A percentile compares a stretch with the other conserved stretches of the same genome.
phyloP scores from a whole-genome alignment of 2,329 filamentous ascomycete species.

The Xylariales sp. region DNA sequence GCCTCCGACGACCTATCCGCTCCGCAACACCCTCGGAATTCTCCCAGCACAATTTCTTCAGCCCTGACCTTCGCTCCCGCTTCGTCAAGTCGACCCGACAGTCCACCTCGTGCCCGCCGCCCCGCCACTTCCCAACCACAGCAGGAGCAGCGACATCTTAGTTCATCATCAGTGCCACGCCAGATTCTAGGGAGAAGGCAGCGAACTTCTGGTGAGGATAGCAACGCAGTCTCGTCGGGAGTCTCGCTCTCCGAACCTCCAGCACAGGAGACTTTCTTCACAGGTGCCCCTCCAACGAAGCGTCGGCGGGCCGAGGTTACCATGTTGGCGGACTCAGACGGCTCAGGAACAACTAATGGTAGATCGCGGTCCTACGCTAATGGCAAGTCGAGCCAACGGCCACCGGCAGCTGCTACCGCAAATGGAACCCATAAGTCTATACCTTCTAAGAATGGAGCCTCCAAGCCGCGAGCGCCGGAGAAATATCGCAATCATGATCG shows the following conservation, averaged over 20 bases:
- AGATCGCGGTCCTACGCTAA: slow-evolving; percentile 65
- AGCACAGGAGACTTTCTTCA: slow-evolving; percentile 38
- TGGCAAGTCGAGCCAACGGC: slow-evolving; percentile 63
- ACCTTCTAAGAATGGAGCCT: slow-evolving; percentile 66
- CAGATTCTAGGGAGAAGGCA: slow-evolving; percentile 68
- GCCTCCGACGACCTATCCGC: slow-evolving; percentile 74
- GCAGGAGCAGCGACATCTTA: slow-evolving; percentile 17
- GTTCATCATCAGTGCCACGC: slow-evolving; percentile 36
- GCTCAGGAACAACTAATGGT: slow-evolving; percentile 63
- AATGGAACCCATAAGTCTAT: slow-evolving; percentile 63
- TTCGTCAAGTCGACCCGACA: slow-evolving; percentile 21
- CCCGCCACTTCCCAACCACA: slow-evolving; percentile 30
- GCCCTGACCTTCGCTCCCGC: slow-evolving; percentile 50
- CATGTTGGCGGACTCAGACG: slow-evolving; percentile 73
- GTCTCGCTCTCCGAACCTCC: slow-evolving; percentile 42
- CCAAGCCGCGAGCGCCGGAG: slow-evolving; percentile 50
- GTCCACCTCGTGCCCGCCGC: slow-evolving; percentile 31
- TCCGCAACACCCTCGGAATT: slow-evolving; percentile 63
- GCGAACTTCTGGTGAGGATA: slow-evolving; percentile 59
- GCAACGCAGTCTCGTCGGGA: slow-evolving; percentile 36
- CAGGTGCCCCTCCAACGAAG: slow-evolving; percentile 60
- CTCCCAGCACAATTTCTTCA: slow-evolving; percentile 61
- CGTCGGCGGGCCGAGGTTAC: slow-evolving; percentile 66
- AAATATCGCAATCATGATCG: slow-evolving; percentile 85
- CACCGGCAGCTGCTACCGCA: slow-evolving; percentile 51